A percentile compares a stretch with the other conserved stretches of the same genome.
Conservation (phyloP, 148 eudicot species). For the Chenopodium formosanum region DNA sequence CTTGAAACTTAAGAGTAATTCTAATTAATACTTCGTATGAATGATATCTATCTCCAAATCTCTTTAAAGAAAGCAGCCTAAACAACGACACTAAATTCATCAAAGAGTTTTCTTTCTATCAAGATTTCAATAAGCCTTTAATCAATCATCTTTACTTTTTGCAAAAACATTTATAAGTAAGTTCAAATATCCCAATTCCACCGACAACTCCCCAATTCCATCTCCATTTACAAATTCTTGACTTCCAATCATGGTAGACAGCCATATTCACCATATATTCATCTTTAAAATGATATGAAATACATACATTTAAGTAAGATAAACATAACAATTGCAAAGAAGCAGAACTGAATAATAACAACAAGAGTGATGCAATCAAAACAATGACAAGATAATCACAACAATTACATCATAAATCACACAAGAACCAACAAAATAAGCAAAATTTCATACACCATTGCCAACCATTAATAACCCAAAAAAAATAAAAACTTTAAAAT, state of each 20-base stretch:
- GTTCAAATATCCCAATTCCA: background rate
- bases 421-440: conserved; percentile 14
- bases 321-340: background rate
- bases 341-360: background rate
- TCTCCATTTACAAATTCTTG: background rate
- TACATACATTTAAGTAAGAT: too few relatives aligned
- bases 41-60: background rate
- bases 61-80: background rate
- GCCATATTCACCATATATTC: background rate
- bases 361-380: background rate
- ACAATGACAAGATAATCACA: background rate
- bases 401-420: background rate
- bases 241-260: background rate
- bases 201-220: background rate
- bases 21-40: background rate
- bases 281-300: too few relatives aligned
- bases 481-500: background rate
- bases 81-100: background rate
- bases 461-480: background rate
- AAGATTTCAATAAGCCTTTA: background rate
- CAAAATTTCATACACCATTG: background rate
- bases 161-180: conserved; percentile 1
- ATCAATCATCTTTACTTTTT: too few relatives aligned
- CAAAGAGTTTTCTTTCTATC: background rate
- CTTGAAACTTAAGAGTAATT: background rate